Evolutionary conservation across 2,329 filamentous ascomycete species (phyloP).

Genomic region (Fusarium falciforme): DNA sequence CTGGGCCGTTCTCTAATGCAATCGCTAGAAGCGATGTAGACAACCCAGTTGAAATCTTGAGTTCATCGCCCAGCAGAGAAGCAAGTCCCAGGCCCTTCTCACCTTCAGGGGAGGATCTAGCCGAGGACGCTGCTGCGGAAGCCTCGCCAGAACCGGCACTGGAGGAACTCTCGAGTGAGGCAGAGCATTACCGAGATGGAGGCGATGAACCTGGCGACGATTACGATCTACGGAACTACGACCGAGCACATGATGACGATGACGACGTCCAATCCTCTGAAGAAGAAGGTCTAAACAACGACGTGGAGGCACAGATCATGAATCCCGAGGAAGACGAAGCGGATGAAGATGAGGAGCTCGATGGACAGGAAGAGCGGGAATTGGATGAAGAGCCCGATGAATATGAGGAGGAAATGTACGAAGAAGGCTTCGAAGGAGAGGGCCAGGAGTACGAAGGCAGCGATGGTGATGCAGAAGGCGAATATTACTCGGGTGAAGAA

Average conservation of each 20-base stretch:
- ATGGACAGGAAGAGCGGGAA: constrained; percentile 36
- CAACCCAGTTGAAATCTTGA: constrained; percentile 38
- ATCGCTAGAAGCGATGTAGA: constrained; percentile 28
- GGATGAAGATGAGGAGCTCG: constrained; percentile 44
- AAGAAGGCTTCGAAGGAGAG: constrained; percentile 31
- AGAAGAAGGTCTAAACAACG: constrained; percentile 44
- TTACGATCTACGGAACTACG: constrained; percentile 50
- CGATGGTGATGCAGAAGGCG: constrained; percentile 45
- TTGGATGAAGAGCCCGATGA: constrained; percentile 23
- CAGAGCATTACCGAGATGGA: constrained; percentile 40
- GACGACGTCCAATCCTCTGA: constrained; percentile 47
- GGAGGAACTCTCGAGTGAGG: constrained; percentile 30
- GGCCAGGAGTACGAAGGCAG: constrained; percentile 40
- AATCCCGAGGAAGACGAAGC: constrained; percentile 36
- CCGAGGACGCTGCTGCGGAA: neutral
- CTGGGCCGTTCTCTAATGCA: constrained; percentile 9
- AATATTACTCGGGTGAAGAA: constrained; percentile 45
- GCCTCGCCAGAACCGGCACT: constrained; percentile 15
- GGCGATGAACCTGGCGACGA: constrained; percentile 48
- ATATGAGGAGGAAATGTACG: constrained; percentile 43
- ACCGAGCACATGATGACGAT: constrained; percentile 48
- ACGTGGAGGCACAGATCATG: constrained; percentile 38
- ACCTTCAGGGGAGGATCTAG: constrained; percentile 12
- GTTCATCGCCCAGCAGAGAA: constrained; percentile 36
- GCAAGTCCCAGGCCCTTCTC: constrained; percentile 13